These are phyloP conservation scores for Cryptococcus sp. DNA, from an alignment of 1,284 basidiomycete genomes.

Conservation along the genomic window DNA sequence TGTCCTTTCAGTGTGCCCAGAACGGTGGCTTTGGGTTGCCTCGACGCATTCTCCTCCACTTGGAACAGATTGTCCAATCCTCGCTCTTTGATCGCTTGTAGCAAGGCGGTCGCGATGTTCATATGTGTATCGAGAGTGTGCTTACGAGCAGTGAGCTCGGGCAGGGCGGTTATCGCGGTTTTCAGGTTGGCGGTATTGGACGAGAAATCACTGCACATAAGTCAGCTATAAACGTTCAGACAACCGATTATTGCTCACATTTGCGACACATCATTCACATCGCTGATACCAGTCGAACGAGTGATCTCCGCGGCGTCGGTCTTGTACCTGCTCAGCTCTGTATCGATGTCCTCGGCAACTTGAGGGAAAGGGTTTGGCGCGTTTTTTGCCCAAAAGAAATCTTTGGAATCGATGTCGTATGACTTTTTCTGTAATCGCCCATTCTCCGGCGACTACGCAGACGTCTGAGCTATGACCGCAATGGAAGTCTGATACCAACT, in stretches of 20 bases:
- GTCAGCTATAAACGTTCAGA: not conserved
- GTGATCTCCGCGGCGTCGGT: conserved; percentile 97
- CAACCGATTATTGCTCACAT: conserved; percentile 62
- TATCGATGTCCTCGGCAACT: conserved; percentile 96
- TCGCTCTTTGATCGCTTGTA: conserved; percentile 94
- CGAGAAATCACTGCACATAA: conserved; percentile 71
- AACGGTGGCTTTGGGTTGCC: conserved; percentile 79
- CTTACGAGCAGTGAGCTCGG: conserved; percentile 94
- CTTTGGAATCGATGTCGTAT: conserved; percentile 96
- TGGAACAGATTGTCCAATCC: conserved; percentile 96
- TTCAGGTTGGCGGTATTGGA: conserved; percentile 94
- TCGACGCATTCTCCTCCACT: conserved; percentile 84
- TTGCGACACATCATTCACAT: conserved; percentile 92
- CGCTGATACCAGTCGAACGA: conserved; percentile 90
- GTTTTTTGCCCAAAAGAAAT: conserved; percentile 99
- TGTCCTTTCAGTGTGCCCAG: conserved; percentile 69
- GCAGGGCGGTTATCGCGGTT: conserved; percentile 96
- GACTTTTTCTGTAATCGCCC: conserved; percentile 73
- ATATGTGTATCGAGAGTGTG: conserved; percentile 97
- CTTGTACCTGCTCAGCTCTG: conserved; percentile 81
- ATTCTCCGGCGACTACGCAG: conserved; percentile 56
- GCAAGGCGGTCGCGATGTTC: conserved; percentile 95
- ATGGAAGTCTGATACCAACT: conserved; percentile 10
- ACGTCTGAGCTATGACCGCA: not conserved
- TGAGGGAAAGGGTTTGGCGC: conserved; percentile 96